Conservation (phyloP, 1,284 basidiomycete species). For the Tilletia indica region DNA sequence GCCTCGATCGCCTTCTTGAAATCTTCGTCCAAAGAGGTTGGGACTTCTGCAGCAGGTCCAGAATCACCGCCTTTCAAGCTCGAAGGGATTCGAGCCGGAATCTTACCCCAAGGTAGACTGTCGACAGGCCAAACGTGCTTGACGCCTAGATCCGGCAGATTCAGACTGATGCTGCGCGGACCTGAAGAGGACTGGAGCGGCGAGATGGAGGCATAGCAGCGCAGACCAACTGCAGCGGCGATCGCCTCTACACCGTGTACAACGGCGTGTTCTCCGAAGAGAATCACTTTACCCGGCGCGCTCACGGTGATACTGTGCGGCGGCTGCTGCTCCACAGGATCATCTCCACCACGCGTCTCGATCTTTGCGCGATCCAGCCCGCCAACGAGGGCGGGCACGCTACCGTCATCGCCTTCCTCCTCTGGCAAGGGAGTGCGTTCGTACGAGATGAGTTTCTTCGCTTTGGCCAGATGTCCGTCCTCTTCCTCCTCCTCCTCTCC, state of each 20-base stretch:
- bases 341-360: slow-evolving; percentile 47
- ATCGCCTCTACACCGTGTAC: slow-evolving; percentile 96
- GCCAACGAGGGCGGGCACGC: slow-evolving; percentile 32
- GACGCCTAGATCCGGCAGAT: slow-evolving; percentile 79
- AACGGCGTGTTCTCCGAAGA: slow-evolving; percentile 98
- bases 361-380: slow-evolving; percentile 41
- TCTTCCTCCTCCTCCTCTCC: slow-evolving; percentile 66
- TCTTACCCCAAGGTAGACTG: slow-evolving; percentile 80
- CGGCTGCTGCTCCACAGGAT: slow-evolving; percentile 23
- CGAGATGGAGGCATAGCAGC: slow-evolving; percentile 83
- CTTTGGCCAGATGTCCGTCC: slow-evolving; percentile 36
- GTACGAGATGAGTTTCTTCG: slow-evolving; percentile 12
- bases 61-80: slow-evolving; percentile 10
- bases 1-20: slow-evolving; percentile 42
- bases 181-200: not conserved
- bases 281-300: slow-evolving; percentile 92
- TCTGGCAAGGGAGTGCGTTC: slow-evolving; percentile 17
- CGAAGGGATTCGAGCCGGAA: slow-evolving; percentile 35
- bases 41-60: slow-evolving; percentile 19
- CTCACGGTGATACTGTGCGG: slow-evolving; percentile 45
- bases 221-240: slow-evolving; percentile 88
- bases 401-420: slow-evolving; percentile 32
- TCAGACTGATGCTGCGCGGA: slow-evolving; percentile 71
- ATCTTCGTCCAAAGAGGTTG: slow-evolving; percentile 20
- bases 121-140: slow-evolving; percentile 75